phyloP scores from a whole-genome alignment of 2,329 filamentous ascomycete species.

The Fusarium circinatum region DNA sequence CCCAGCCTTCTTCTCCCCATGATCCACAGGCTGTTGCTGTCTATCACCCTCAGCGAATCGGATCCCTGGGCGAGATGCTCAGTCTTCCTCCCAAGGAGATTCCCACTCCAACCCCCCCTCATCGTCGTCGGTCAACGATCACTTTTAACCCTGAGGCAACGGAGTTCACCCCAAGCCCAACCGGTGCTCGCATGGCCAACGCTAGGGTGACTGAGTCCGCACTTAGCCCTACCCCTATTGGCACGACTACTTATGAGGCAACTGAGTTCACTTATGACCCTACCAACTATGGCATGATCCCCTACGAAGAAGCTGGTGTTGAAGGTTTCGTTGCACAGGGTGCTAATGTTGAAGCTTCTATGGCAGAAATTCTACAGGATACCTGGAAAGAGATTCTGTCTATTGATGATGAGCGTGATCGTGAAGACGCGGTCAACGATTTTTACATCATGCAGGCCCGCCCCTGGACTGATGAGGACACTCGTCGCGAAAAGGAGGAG shows the following conservation, averaged over 20 bases:
- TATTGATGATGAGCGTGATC: neutral
- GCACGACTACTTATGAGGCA: neutral
- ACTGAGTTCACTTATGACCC: neutral
- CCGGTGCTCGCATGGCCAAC: neutral
- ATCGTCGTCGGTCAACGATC: neutral
- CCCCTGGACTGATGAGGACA: neutral
- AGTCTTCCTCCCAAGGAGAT: neutral
- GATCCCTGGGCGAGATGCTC: neutral
- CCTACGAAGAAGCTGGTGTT: neutral
- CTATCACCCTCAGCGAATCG: neutral
- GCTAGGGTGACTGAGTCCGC: neutral
- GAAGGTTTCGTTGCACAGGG: neutral
- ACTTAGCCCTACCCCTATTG: neutral
- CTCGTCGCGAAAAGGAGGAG: neutral
- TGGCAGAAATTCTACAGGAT: accelerated
- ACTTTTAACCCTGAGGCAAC: neutral
- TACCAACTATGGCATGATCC: neutral
- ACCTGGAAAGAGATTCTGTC: neutral
- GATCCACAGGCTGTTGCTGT: neutral
- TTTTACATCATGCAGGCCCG: neutral
- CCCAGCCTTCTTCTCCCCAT: accelerated
- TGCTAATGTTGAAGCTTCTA: neutral
- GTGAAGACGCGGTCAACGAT: neutral
- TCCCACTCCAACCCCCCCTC: neutral
- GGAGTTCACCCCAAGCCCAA: neutral